Percentiles rank a stretch among this genome's conserved stretches.
These are phyloP conservation scores for Pyricularia pennisetigena DNA, from an alignment of 2,329 filamentous ascomycete genomes.

Conservation along the genomic window DNA sequence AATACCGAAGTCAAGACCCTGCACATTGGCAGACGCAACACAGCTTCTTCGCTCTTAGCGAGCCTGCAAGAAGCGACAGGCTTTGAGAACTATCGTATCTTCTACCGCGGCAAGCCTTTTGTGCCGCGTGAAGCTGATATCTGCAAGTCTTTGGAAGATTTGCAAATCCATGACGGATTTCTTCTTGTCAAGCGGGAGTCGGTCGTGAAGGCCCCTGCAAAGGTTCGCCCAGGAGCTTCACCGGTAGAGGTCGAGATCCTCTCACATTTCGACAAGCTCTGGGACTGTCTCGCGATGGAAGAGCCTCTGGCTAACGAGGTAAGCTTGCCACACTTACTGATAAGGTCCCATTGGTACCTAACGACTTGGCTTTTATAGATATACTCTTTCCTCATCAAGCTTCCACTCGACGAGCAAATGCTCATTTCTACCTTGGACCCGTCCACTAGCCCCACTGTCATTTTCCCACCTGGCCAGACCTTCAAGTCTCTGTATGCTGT, in stretches of 20 bases:
- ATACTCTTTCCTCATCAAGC: slow-evolving; percentile 58
- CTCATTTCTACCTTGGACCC: slow-evolving; percentile 47
- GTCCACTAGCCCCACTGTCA: slow-evolving; percentile 40
- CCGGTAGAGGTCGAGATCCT: slow-evolving; percentile 71
- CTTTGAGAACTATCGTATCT: slow-evolving; percentile 66
- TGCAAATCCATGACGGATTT: slow-evolving; percentile 54
- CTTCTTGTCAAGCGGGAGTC: slow-evolving; percentile 55
- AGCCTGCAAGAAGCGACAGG: slow-evolving; percentile 60
- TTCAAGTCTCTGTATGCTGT: slow-evolving; percentile 68
- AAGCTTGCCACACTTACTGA: slow-evolving; percentile 12
- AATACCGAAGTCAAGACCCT: slow-evolving; percentile 53
- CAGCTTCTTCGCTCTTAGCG: slow-evolving; percentile 57
- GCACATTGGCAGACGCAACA: slow-evolving; percentile 61
- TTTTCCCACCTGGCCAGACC: slow-evolving; percentile 60
- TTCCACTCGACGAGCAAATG: slow-evolving; percentile 58
- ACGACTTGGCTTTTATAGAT: slow-evolving; percentile 34
- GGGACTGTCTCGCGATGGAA: slow-evolving; percentile 67
- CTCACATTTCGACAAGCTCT: slow-evolving; percentile 74
- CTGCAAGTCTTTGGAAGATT: slow-evolving; percentile 54
- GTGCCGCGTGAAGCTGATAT: slow-evolving; percentile 49
- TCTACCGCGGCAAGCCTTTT: slow-evolving; percentile 58
- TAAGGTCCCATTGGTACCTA: neutral
- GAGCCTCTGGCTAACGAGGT: slow-evolving; percentile 60
- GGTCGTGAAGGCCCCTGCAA: slow-evolving; percentile 28
- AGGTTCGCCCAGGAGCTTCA: slow-evolving; percentile 40